These are phyloP conservation scores for Porcisia hertigi DNA, from an alignment of 208 protist genomes.

Conservation along the genomic window DNA sequence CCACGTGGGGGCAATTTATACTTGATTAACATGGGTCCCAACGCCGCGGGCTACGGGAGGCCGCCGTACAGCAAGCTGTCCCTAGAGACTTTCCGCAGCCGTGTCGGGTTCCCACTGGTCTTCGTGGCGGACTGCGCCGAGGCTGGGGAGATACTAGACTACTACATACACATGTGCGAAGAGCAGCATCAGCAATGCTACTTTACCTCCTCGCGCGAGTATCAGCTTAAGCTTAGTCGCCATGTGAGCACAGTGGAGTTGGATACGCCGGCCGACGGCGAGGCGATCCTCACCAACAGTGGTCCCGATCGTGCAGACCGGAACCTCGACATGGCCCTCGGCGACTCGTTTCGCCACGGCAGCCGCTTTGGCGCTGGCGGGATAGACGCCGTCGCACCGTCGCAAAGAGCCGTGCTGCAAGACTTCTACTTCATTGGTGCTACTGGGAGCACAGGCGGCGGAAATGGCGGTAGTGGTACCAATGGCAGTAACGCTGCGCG, in stretches of 20 bases:
- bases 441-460: slow-evolving; percentile 35
- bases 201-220: slow-evolving; percentile 44
- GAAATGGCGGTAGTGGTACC: slow-evolving; percentile 4
- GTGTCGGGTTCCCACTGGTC: slow-evolving; percentile 75
- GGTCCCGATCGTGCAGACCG: slow-evolving; percentile 26
- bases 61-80: slow-evolving; percentile 47
- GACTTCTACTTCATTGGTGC: slow-evolving; percentile 90
- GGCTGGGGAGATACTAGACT: slow-evolving; percentile 62
- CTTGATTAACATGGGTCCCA: slow-evolving; percentile 38
- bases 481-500: slow-evolving; percentile 9
- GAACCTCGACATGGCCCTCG: slow-evolving; percentile 19
- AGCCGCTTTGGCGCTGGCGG: slow-evolving; percentile 15
- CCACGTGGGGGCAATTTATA: slow-evolving; percentile 55
- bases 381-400: slow-evolving; percentile 16
- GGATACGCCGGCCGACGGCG: slow-evolving; percentile 23
- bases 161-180: slow-evolving; percentile 62
- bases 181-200: slow-evolving; percentile 64
- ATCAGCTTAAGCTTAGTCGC: slow-evolving; percentile 45
- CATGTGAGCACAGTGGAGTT: slow-evolving; percentile 39
- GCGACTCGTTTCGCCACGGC: slow-evolving; percentile 15
- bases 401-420: slow-evolving; percentile 37
- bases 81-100: slow-evolving; percentile 56
- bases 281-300: not conserved
- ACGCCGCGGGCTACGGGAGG: slow-evolving; percentile 20
- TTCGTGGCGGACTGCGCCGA: slow-evolving; percentile 86